Evolutionary conservation across 2,329 filamentous ascomycete species (phyloP), one percentile per base, ranked within the genome.

Genomic region (Verticillium longisporum): DNA sequence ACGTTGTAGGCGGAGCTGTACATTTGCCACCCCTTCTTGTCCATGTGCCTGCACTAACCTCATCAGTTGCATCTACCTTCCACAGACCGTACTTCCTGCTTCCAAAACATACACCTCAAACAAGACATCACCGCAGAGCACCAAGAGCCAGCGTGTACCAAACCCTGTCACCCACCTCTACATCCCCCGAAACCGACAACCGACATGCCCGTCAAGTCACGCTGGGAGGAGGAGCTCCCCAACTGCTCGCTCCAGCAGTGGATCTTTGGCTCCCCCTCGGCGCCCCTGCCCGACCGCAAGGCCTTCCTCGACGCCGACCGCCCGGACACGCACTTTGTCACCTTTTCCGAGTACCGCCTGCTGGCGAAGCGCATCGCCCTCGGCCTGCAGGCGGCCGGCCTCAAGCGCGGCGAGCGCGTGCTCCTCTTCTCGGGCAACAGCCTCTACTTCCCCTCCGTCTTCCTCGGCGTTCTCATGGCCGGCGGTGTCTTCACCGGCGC

Each of bases 401-500:
- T 94, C 18, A 75, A 85, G 64, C 76, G 78, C 0, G 88, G 89
- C 11, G 90, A 92, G 66, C 84, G 89, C 2, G 84, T 94, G 4
- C 76, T 94, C 56, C 75, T 94, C 21, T 93, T 88, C 73, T 88
- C 88, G 0, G 83, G 86, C 26, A 94, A 93, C 73, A 87, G 83
- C 66, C 73, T 94, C 14, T 91, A 88, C 75, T 91, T 88, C 69
- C 88, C 90, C 0, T 78, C 84, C 0, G 77, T 90, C 1, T 84
- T 93, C 60, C 79, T 92, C 72, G 91, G 90, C 15, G 80, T 89
- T 26, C 79, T 92, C 58, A 92, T 92, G 85, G 89, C 90, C 0
- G 89, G 89, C 4, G 89, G 89, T 1, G 77, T 94, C 60, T 94
- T 94, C 75, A 89, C 87, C 0, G 90, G 89, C 32, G 88, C 88